These are phyloP conservation scores for Aspergillus sp. DNA, from an alignment of 2,329 filamentous ascomycete genomes.

Conservation along the genomic window DNA sequence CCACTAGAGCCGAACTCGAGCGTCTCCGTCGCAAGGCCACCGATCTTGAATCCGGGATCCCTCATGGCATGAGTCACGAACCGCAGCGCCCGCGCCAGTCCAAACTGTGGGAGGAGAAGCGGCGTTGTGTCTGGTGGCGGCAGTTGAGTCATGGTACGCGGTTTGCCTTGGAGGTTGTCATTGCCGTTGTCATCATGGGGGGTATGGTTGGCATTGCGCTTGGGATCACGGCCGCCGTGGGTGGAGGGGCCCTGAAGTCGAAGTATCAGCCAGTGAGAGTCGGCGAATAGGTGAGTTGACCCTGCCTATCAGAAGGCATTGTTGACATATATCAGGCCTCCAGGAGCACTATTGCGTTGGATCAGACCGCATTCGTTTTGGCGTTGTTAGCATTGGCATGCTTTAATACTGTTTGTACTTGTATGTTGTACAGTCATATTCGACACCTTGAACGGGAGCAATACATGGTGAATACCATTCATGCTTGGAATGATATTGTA, in stretches of 20 bases:
- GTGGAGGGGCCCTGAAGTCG: not conserved
- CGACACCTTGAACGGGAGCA: too few relatives aligned
- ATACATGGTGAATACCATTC: too few relatives aligned
- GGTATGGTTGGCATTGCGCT: not conserved
- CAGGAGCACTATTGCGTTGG: too few relatives aligned
- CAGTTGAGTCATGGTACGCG: not conserved
- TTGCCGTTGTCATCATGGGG: not conserved
- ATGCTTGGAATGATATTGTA: too few relatives aligned
- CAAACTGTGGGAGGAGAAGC: not conserved
- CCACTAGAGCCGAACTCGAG: slow-evolving; percentile 1
- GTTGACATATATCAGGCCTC: too few relatives aligned
- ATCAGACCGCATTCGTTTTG: too few relatives aligned
- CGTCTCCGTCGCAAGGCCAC: not conserved
- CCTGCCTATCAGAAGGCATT: too few relatives aligned
- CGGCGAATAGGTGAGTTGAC: not conserved
- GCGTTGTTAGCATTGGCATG: too few relatives aligned
- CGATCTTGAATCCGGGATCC: not conserved
- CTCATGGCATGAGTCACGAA: not conserved
- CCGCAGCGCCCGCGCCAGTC: not conserved
- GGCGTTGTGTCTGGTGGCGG: not conserved
- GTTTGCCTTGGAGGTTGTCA: not conserved
- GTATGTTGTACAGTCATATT: too few relatives aligned
- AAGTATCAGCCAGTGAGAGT: not conserved
- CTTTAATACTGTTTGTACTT: too few relatives aligned
- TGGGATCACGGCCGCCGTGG: not conserved